Percentiles rank a stretch among this genome's conserved stretches.
These are phyloP conservation scores for Cutaneotrichosporon sp. DNA, from an alignment of 1,284 basidiomycete genomes.

Conservation along the genomic window DNA sequence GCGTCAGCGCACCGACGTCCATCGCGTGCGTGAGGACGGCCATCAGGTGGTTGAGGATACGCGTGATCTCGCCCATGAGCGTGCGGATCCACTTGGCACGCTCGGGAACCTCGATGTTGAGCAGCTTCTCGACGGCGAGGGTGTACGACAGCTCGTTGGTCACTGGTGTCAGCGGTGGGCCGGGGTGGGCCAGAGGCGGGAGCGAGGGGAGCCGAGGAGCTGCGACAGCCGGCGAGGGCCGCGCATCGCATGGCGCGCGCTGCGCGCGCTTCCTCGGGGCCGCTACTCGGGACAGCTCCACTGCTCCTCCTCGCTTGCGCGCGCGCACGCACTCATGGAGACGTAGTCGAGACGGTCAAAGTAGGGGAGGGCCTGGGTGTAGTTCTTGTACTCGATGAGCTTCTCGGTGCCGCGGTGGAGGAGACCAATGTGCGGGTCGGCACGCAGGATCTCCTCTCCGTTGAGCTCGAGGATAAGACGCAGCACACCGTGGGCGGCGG, in stretches of 20 bases:
- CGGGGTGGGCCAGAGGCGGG: neutral
- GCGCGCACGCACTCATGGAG: constrained; percentile 81
- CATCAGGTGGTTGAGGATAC: constrained; percentile 97
- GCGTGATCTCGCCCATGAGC: constrained; percentile 94
- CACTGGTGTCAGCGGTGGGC: constrained; percentile 60
- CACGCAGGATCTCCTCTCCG: constrained; percentile 89
- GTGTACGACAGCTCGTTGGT: constrained; percentile 97
- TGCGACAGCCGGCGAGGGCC: neutral
- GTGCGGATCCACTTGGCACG: constrained; percentile 99
- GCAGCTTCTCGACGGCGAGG: constrained; percentile 94
- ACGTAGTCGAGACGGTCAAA: constrained; percentile 99
- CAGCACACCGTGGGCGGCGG: constrained; percentile 97
- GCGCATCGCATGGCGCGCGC: neutral
- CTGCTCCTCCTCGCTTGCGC: neutral
- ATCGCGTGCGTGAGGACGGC: constrained; percentile 73
- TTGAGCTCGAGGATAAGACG: constrained; percentile 97
- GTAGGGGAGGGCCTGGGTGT: constrained; percentile 97
- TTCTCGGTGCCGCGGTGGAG: constrained; percentile 98
- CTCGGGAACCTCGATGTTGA: constrained; percentile 98
- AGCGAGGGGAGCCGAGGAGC: constrained; percentile 3
- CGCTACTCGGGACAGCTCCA: neutral
- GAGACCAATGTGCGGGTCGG: constrained; percentile 92
- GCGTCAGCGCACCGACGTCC: constrained; percentile 95
- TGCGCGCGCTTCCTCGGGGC: neutral
- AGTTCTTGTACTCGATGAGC: constrained; percentile 99